Conservation (phyloP, 2,329 filamentous ascomycete genomes). For the Penicillium sp. region DNA sequence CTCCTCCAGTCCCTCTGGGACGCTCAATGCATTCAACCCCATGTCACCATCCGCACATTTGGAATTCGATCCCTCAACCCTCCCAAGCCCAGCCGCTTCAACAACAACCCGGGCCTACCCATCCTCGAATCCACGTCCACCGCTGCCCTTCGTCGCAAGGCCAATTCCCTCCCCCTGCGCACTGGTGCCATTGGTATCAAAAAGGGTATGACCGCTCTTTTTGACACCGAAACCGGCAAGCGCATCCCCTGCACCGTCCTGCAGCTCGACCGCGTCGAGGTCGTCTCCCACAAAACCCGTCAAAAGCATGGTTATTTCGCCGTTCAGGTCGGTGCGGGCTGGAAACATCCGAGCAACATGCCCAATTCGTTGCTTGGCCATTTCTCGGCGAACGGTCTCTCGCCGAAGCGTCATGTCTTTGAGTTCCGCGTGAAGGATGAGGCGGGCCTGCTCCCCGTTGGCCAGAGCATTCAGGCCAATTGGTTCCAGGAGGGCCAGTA, state of each 20-base stretch:
- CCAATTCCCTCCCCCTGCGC: slow-evolving; percentile 64
- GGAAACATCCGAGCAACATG: slow-evolving; percentile 73
- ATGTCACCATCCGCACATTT: slow-evolving; percentile 43
- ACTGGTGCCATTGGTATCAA: slow-evolving; percentile 85
- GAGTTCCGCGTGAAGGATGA: slow-evolving; percentile 84
- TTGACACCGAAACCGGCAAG: slow-evolving; percentile 72
- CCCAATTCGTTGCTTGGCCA: slow-evolving; percentile 85
- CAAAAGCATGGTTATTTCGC: slow-evolving; percentile 87
- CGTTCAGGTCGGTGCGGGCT: slow-evolving; percentile 83
- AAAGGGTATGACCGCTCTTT: slow-evolving; percentile 94
- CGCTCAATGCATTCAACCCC: slow-evolving; percentile 30
- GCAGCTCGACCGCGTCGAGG: slow-evolving; percentile 89
- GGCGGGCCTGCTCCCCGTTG: slow-evolving; percentile 74
- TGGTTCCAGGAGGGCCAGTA: slow-evolving; percentile 92
- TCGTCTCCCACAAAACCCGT: slow-evolving; percentile 82
- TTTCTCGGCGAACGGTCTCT: slow-evolving; percentile 78
- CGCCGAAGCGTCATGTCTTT: slow-evolving; percentile 78
- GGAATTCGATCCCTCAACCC: slow-evolving; percentile 63
- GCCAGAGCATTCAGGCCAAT: slow-evolving; percentile 75
- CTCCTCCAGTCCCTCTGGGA: slow-evolving; percentile 32
- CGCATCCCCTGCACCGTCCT: slow-evolving; percentile 88
- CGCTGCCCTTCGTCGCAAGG: slow-evolving; percentile 63
- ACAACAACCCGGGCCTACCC: slow-evolving; percentile 54
- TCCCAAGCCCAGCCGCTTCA: slow-evolving; percentile 58
- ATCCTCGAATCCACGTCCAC: slow-evolving; percentile 60